These are phyloP conservation scores for Tolypocladium nubicola DNA, from an alignment of 2,329 filamentous ascomycete genomes.

Conservation along the genomic window DNA sequence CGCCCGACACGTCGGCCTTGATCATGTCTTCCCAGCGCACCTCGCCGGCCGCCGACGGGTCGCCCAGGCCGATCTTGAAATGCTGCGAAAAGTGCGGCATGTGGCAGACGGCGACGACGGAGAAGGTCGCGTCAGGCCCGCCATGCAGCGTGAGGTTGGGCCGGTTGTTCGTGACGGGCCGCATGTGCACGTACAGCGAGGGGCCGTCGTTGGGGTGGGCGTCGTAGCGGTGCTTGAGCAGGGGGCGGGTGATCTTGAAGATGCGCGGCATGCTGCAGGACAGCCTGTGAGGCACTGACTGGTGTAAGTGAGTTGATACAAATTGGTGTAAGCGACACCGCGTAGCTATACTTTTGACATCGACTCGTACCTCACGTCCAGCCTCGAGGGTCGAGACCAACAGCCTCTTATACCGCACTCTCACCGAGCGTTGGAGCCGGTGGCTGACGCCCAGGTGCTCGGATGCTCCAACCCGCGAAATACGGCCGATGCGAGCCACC, in stretches of 20 bases:
- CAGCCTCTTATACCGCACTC: neutral
- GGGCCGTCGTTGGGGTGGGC: neutral
- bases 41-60: neutral
- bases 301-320: neutral
- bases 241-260: neutral
- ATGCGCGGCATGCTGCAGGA: neutral
- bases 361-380: neutral
- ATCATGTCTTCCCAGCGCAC: slow-evolving; percentile 3
- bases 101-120: slow-evolving; percentile 4
- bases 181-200: neutral
- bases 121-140: neutral
- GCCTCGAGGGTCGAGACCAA: neutral
- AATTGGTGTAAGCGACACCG: neutral
- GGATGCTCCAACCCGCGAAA: neutral
- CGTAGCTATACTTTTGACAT: neutral
- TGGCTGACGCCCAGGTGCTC: neutral
- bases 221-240: neutral
- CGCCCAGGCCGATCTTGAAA: slow-evolving; percentile 4
- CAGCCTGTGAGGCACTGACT: neutral
- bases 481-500: neutral
- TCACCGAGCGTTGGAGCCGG: neutral
- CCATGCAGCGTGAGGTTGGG: neutral
- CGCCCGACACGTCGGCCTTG: neutral
- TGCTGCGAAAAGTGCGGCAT: neutral
- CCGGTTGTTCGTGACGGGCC: neutral